Evolutionary conservation across 306 rosid species (phyloP).

Genomic region (Ochetophila trinervis): DNA sequence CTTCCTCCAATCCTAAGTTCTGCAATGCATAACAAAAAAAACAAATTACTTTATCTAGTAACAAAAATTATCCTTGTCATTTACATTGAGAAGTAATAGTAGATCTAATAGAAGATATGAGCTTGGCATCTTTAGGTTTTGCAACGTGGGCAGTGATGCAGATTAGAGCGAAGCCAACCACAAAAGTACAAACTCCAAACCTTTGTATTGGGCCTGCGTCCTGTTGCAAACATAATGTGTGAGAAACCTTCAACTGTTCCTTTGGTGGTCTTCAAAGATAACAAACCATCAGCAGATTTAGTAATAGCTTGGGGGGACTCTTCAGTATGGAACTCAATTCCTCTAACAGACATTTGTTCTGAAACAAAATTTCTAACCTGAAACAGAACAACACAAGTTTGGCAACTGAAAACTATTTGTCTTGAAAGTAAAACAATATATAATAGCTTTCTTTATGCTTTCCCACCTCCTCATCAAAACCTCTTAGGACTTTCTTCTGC

Average conservation of each 20-base stretch:
- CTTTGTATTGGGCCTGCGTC: slow-evolving; percentile 90
- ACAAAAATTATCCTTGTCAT: not conserved
- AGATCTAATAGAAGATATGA: slow-evolving; percentile 9
- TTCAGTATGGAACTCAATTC: slow-evolving; percentile 79
- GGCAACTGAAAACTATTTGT: slow-evolving; percentile 12
- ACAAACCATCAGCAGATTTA: slow-evolving; percentile 74
- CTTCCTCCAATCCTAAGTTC: slow-evolving; percentile 87
- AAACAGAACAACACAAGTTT: slow-evolving; percentile 32
- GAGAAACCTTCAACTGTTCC: slow-evolving; percentile 85
- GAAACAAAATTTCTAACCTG: slow-evolving; percentile 82
- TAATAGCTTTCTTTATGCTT: slow-evolving; percentile 10
- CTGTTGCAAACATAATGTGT: slow-evolving; percentile 94
- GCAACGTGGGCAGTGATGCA: not conserved
- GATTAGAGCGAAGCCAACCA: not conserved
- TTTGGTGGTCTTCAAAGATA: slow-evolving; percentile 84
- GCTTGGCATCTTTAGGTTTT: slow-evolving; percentile 1
- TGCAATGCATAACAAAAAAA: slow-evolving; percentile 34
- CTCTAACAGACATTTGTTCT: slow-evolving; percentile 88
- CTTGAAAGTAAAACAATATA: slow-evolving; percentile 9
- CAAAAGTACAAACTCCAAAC: slow-evolving; percentile 27
- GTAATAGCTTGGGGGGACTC: slow-evolving; percentile 75
- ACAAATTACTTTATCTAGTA: slow-evolving; percentile 20
- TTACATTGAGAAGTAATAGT: slow-evolving; percentile 14
- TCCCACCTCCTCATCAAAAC: slow-evolving; percentile 95
- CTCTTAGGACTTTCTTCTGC: slow-evolving; percentile 84